Evolutionary conservation across 495 filamentous ascomycete species (phyloP), one percentile per base, ranked within the genome.

Genomic region (Daldinia childiae): DNA sequence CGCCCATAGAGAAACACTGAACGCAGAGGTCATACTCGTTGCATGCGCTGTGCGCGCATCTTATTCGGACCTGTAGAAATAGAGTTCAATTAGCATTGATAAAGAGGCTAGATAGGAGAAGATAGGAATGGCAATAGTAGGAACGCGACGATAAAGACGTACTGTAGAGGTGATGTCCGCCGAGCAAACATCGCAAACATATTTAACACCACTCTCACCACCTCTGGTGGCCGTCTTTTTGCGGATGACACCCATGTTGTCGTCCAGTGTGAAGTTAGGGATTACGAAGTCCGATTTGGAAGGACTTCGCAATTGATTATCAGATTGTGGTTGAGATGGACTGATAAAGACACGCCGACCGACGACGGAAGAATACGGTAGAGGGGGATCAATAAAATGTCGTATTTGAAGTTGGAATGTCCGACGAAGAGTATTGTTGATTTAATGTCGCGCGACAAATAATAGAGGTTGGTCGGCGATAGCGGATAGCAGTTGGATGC

Each of bases 21-120:
- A 99, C 95, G 78, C 95, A 99, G 63, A 98, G 90, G 75, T 99
- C 96, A 78, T 98, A 99, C 71, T 98, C 95, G 76, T 88, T 90
- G 79, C 95, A 99, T 63, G 85, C 83, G 58, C 83, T 85, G 74
- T 93, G 88, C 19, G 93, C 93, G 78, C 95, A 99, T 65, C 94
- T 88, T 78, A 99, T 97, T 39, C 95, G 93, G 56, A 98, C 94
- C 94, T 98, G 77, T 19, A 32, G 29, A 38, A 6, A 21, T 0
- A 24, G 1, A 36, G 0, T 29, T 14, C 15, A 12, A 43, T 74
- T 64, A 71, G 71, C 14, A 7, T 14, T n/a, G 50, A 29, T 29
- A n/a, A n/a, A n/a, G n/a, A n/a, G n/a, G n/a, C n/a, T n/a, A 27
- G 17, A 45, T 9, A 8, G 17, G 21, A 0, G 24, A 24, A 48